A percentile compares a stretch with the other conserved stretches of the same genome.
Evolutionary conservation across 208 protist species (phyloP).

Genomic region (Leishmania guyanensis): DNA sequence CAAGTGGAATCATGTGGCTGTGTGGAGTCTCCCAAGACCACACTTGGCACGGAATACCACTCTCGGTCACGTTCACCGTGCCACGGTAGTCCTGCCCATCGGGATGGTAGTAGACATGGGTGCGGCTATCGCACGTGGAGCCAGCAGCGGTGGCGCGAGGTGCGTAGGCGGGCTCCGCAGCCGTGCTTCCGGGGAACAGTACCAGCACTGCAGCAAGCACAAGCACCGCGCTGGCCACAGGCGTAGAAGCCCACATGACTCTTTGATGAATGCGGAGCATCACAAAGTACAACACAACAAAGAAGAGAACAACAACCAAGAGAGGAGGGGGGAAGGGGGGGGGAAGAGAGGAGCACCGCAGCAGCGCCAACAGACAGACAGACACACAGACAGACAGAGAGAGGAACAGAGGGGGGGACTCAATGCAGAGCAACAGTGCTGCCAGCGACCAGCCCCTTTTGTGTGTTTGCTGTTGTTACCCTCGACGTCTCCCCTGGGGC

Average conservation of each 20-base stretch:
- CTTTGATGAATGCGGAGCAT: neutral
- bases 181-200: conserved; percentile 6
- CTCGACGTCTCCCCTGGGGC: no score
- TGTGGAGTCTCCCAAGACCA: conserved; percentile 52
- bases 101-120: conserved; percentile 48
- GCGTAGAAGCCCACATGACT: neutral
- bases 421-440: neutral
- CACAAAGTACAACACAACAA: neutral
- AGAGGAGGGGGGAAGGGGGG: neutral
- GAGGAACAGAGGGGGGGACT: neutral
- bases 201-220: neutral
- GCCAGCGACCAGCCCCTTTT: neutral
- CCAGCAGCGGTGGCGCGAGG: neutral
- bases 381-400: neutral
- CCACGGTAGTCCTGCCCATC: conserved; percentile 73
- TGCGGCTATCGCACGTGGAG: conserved; percentile 24
- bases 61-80: conserved; percentile 46
- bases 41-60: conserved; percentile 53
- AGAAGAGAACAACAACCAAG: neutral
- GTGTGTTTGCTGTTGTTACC: neutral
- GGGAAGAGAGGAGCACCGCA: neutral
- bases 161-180: neutral
- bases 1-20: conserved; percentile 37
- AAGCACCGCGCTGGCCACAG: neutral
- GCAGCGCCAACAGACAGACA: neutral